A percentile compares a stretch with the other conserved stretches of the same genome.
These are phyloP conservation scores for Phytophthora boehmeriae DNA, from an alignment of 352 stramenopile genomes.

Conservation along the genomic window DNA sequence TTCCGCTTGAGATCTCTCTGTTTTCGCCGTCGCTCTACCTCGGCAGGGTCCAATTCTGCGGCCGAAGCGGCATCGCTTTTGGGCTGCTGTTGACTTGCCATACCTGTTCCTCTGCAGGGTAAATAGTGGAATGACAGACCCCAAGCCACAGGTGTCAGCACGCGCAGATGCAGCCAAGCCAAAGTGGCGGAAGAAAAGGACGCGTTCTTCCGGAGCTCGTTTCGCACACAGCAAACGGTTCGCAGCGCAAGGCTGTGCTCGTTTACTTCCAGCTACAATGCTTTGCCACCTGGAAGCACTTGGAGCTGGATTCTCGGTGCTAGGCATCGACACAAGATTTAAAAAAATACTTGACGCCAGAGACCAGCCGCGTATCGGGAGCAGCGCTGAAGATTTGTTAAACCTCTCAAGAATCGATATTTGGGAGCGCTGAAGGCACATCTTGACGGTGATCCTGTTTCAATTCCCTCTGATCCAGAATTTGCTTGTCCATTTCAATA, in stretches of 20 bases:
- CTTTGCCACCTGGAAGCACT: slow-evolving; percentile 18
- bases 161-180: slow-evolving; percentile 29
- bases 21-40: slow-evolving; percentile 46
- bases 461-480: slow-evolving; percentile 12
- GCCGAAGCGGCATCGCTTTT: slow-evolving; percentile 12
- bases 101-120: slow-evolving; percentile 21
- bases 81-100: slow-evolving; percentile 28
- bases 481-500: not conserved
- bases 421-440: not conserved
- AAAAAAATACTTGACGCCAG: slow-evolving; percentile 30
- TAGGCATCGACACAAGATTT: slow-evolving; percentile 34
- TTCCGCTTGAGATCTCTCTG: slow-evolving; percentile 55
- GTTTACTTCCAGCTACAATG: slow-evolving; percentile 37
- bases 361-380: slow-evolving; percentile 3
- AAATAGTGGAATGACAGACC: slow-evolving; percentile 36
- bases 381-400: slow-evolving; percentile 28
- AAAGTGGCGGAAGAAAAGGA: slow-evolving; percentile 37
- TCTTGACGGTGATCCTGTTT: not conserved
- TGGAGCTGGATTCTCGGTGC: slow-evolving; percentile 36
- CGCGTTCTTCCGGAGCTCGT: slow-evolving; percentile 29
- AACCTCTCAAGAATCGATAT: slow-evolving; percentile 16
- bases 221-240: slow-evolving; percentile 27
- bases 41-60: slow-evolving; percentile 23
- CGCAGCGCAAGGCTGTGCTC: slow-evolving; percentile 20
- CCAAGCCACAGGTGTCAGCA: slow-evolving; percentile 24